phyloP scores from a whole-genome alignment of 164 flowering plant genomes.

The Euptelea pleiosperma region DNA sequence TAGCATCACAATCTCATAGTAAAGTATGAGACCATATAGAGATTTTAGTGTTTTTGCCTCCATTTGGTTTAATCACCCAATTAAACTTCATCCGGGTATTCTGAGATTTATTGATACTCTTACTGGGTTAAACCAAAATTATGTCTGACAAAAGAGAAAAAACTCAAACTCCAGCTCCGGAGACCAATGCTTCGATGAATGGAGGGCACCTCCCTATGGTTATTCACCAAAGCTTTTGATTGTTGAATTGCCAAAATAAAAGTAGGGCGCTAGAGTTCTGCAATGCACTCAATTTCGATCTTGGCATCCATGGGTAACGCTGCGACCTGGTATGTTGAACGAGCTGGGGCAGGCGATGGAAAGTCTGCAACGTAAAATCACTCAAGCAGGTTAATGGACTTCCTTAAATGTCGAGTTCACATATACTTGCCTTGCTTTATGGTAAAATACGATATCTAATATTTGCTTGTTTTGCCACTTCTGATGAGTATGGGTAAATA shows the following conservation, averaged over 20 bases:
- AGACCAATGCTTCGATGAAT: no score
- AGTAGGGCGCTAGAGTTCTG: slow-evolving; percentile 35
- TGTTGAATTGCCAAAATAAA: neutral
- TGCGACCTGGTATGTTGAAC: slow-evolving; percentile 88
- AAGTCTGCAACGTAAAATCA: slow-evolving; percentile 61
- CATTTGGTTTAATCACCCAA: neutral
- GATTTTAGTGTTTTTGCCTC: no score
- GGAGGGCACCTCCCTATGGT: neutral
- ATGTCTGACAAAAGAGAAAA: neutral
- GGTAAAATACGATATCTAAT: no score
- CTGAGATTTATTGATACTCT: neutral
- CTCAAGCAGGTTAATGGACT: neutral
- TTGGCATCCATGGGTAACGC: slow-evolving; percentile 81
- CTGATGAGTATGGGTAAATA: no score
- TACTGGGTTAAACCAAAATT: neutral
- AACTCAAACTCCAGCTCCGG: neutral
- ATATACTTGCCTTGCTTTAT: no score
- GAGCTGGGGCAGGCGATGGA: slow-evolving; percentile 76
- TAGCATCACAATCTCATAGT: no score
- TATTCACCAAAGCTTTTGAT: neutral
- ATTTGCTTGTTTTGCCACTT: no score
- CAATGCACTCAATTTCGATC: slow-evolving; percentile 96
- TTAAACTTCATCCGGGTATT: neutral
- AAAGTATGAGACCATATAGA: no score
- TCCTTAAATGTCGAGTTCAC: no score